These are phyloP conservation scores for Metarhizium album DNA, from an alignment of 2,329 filamentous ascomycete genomes.

Conservation along the genomic window DNA sequence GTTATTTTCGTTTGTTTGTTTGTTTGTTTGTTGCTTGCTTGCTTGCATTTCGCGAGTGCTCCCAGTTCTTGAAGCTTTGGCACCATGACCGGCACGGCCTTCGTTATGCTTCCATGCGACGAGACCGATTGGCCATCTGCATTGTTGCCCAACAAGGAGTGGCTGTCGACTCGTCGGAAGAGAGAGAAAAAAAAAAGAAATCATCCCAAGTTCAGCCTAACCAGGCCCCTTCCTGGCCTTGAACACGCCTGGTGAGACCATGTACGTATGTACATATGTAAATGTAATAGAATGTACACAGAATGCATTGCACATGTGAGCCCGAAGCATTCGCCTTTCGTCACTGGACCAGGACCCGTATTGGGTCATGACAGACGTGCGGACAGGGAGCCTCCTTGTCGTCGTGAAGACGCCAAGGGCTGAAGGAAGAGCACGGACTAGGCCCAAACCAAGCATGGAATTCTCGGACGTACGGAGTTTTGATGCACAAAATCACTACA, in stretches of 20 bases:
- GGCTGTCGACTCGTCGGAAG: background rate
- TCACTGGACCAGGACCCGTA: background rate
- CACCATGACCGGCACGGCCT: too few relatives aligned
- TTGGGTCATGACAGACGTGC: background rate
- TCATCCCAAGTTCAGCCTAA: background rate
- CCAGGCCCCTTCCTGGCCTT: background rate
- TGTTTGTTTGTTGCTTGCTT: too few relatives aligned
- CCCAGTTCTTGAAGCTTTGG: too few relatives aligned
- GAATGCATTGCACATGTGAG: too few relatives aligned
- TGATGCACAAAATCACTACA: background rate
- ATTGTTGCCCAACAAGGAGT: background rate
- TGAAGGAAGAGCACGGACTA: background rate
- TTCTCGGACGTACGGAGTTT: background rate
- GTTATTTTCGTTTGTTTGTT: too few relatives aligned
- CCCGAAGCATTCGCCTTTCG: background rate
- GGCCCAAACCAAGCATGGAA: background rate
- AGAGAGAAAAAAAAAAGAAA: background rate
- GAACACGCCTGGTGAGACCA: too few relatives aligned
- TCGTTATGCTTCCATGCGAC: too few relatives aligned
- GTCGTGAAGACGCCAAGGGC: background rate
- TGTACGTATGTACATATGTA: too few relatives aligned
- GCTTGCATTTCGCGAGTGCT: too few relatives aligned
- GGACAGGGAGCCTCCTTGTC: background rate
- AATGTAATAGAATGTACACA: too few relatives aligned
- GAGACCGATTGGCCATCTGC: background rate